A percentile compares a stretch with the other conserved stretches of the same genome.
Conservation (phyloP, 768 basidiomycete species). For the Calocybe gangraenosa region DNA sequence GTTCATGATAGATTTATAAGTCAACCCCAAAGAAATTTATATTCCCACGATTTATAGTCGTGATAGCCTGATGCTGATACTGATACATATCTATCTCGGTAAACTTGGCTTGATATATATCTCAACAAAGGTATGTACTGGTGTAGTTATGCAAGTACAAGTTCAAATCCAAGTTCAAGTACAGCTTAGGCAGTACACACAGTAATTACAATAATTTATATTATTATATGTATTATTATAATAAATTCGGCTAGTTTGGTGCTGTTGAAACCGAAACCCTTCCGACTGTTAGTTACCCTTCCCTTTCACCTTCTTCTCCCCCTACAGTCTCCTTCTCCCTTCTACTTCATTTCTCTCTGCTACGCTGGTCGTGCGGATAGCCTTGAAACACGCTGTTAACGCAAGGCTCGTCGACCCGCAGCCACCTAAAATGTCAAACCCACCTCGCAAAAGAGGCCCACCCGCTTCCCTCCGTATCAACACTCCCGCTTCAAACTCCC, state of each 20-base stretch:
- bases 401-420: conserved; percentile 20
- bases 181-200: not conserved
- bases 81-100: too few species aligned
- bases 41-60: conserved; percentile 11
- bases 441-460: conserved; percentile 48
- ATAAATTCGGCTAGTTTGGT: too few species aligned
- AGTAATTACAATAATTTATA: too few species aligned
- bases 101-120: too few species aligned
- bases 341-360: conserved; percentile 17
- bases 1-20: conserved; percentile 40
- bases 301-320: too few species aligned
- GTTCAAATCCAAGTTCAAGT: too few species aligned
- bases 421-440: conserved; percentile 23
- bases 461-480: conserved; percentile 57
- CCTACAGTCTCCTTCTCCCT: conserved; percentile 9
- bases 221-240: too few species aligned
- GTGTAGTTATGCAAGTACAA: too few species aligned
- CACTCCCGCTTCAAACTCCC: conserved; percentile 43
- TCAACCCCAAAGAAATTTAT: not conserved
- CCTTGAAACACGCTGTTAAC: conserved; percentile 17
- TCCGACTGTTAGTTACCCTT: too few species aligned
- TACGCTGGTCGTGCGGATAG: conserved; percentile 20
- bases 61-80: not conserved
- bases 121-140: too few species aligned
- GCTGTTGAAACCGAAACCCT: too few species aligned